Evolutionary conservation across 2,329 filamentous ascomycete genomes (phyloP).

Genomic region (Myriosclerotinia scirpicola): DNA sequence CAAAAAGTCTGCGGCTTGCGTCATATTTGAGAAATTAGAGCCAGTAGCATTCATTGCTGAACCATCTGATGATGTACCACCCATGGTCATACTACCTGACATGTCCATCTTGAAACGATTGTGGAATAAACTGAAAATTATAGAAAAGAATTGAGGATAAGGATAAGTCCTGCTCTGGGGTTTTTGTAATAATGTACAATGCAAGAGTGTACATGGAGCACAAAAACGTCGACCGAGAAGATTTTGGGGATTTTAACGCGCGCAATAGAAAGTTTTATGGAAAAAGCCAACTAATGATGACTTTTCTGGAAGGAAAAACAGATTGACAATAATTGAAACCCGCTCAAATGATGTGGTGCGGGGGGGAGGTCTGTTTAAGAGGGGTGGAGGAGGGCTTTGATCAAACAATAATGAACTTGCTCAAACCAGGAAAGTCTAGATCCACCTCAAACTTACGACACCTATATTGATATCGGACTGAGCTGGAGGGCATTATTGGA

Average conservation of each 20-base stretch:
- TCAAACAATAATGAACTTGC: conserved; percentile 7
- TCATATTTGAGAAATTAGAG: conserved; percentile 43
- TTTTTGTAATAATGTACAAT: not conserved
- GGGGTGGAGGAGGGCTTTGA: not conserved
- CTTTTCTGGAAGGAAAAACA: not conserved
- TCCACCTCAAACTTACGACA: conserved; percentile 4
- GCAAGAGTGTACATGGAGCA: not conserved
- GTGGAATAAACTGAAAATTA: not conserved
- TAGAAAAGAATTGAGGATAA: not conserved
- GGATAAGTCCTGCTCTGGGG: not conserved
- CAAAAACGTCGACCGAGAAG: not conserved
- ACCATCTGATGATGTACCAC: conserved; percentile 30
- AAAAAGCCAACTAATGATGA: no score
- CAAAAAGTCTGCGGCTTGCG: conserved; percentile 42
- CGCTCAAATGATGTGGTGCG: not conserved
- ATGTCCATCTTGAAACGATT: conserved; percentile 28
- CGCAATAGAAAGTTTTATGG: no score
- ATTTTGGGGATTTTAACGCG: not conserved
- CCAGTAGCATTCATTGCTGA: conserved; percentile 39
- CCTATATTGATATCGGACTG: not conserved
- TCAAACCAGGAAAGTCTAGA: not conserved
- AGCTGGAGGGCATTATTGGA: not conserved
- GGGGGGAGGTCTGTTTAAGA: not conserved
- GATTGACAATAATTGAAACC: conserved; percentile 8
- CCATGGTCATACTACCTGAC: conserved; percentile 31